Evolutionary conservation across 31 red algal genomes (phyloP), one percentile per base, ranked within the genome.

Genomic region (Endocladia muricata): DNA sequence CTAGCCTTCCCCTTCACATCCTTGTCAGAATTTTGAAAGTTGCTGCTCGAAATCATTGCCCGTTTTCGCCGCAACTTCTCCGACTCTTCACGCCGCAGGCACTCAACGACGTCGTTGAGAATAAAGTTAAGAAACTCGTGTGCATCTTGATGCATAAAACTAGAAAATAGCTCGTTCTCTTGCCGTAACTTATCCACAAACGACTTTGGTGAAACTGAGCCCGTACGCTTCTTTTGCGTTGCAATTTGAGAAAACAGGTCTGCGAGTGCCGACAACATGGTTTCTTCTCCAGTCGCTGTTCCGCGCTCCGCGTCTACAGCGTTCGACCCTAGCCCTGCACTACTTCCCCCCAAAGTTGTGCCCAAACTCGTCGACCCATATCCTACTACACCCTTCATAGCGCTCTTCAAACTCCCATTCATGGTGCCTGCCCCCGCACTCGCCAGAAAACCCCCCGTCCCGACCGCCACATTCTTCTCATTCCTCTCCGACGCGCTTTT

Each of bases 71-170:
- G 55, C 25, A 36, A 17, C n/a, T 60, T 48, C 23, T 70, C 70
- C 15, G 68, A 47, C 41, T 84, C 68, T 13, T 91, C 88, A 36
- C 70, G 63, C 30, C 73, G 70, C 21, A 92, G 65, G 32, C 76
- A 79, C 66, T 97, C 89, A 25, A 84, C 88, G 33, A 97, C 69
- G 47, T 98, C 82, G 63, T 98, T 98, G 36, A 98, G 67, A 49
- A 98, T 77, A 75, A 94, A 98, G 47, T 94, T 94, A 37, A 98
- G 77, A 62, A 98, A 94, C 51, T 98, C 96, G 75, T 98, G 96
- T 1, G 96, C 91, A 47, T 98, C 96, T 40, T 98, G 96, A 43
- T 98, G 96, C 91, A 94, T 94, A 47, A 92, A 94, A 26, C 91
- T 82, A 5, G 85, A 80, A 55, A 98, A 98, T 3, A 94, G 75